These are phyloP conservation scores for Cucumis variabilis DNA, from an alignment of 331 rosid genomes.

Conservation along the genomic window DNA sequence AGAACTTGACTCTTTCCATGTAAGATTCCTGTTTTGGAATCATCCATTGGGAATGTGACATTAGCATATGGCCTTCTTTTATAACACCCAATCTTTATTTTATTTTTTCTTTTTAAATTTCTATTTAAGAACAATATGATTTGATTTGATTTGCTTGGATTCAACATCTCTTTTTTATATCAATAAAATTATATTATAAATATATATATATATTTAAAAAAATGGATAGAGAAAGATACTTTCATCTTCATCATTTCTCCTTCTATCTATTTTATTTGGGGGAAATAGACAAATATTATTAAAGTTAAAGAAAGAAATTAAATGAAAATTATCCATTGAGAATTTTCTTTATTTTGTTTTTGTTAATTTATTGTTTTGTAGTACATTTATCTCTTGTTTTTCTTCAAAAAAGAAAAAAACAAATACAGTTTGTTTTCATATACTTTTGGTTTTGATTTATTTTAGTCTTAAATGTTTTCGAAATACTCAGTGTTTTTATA, in stretches of 20 bases:
- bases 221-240: not conserved
- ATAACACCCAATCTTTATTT: no score
- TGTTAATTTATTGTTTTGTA: not conserved
- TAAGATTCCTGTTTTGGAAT: slow-evolving; percentile 22
- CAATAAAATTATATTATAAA: no score
- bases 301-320: not conserved
- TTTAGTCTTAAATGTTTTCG: no score
- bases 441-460: no score
- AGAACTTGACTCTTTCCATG: slow-evolving; percentile 3
- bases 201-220: no score
- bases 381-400: no score
- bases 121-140: not conserved
- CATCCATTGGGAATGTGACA: slow-evolving; percentile 23
- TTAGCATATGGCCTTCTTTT: not conserved
- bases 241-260: not conserved
- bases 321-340: not conserved
- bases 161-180: not conserved
- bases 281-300: no score
- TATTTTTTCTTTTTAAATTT: not conserved
- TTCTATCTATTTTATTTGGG: not conserved
- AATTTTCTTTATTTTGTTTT: not conserved
- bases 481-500: no score
- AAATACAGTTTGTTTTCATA: no score
- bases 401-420: no score
- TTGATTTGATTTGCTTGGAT: not conserved